Evolutionary conservation across 139 green algal species (phyloP), one percentile per base, ranked within the genome.

Genomic region (Tetratostichococcus sp.): DNA sequence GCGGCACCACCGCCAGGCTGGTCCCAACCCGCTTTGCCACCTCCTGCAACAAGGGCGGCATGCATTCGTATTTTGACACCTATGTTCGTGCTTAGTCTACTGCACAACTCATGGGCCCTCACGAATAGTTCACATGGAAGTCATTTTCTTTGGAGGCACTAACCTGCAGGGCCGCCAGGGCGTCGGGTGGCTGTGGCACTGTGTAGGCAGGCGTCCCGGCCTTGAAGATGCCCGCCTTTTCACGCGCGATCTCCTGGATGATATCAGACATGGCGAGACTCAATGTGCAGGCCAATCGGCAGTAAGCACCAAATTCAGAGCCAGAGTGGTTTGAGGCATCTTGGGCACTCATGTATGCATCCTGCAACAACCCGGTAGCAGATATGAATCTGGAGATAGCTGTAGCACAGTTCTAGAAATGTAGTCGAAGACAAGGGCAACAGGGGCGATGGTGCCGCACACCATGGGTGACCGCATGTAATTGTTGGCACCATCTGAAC

Each of bases 401-500:
- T n/a, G n/a, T n/a, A n/a, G n/a, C n/a, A n/a, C n/a, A n/a, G n/a
- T n/a, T n/a, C n/a, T n/a, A n/a, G n/a, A n/a, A n/a, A 96, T 94
- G 86, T 99, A 95, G 81, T 99, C 96, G 58, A 94, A 94, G 25
- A 94, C 96, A 23, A 99, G 86, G 17, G n/a, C n/a, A n/a, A n/a
- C n/a, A n/a, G n/a, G n/a, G n/a, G 86, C 85, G 23, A 90, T 91
- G 39, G 98, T 83, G 32, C 91, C 95, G 69, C 86, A 92, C 0
- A 91, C 94, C 26, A 78, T 74, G 50, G 84, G 80, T 4, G 57
- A 35, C 30, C 80, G 73, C 34, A 91, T 71, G 43, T 88, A 82
- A 83, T 99, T 99, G 62, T 95, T 99, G 57, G 94, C 93, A 77
- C 99, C 96, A n/a, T n/a, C n/a, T n/a, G n/a, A n/a, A n/a, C n/a